Evolutionary conservation across 345 rosid species (phyloP).

Genomic region (Ceriops decandra): DNA sequence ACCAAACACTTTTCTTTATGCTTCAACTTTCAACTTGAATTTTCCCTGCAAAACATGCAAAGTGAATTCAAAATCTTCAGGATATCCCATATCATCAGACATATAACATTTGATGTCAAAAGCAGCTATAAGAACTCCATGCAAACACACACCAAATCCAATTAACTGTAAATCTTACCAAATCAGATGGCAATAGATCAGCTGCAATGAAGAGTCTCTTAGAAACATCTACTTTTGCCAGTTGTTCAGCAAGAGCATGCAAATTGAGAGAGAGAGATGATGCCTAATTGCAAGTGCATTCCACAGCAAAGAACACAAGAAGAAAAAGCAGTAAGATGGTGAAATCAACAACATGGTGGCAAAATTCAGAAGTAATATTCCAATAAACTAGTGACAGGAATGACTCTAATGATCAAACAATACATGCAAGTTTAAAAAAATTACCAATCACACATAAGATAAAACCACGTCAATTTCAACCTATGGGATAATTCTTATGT

Average conservation of each 20-base stretch:
- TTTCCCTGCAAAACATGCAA: too few relatives aligned
- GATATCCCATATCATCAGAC: background rate
- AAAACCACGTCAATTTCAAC: background rate
- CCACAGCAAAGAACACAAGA: conserved; percentile 1
- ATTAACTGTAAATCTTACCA: conserved; percentile 38
- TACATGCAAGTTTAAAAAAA: background rate
- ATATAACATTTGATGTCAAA: background rate
- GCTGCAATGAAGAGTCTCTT: conserved; percentile 67
- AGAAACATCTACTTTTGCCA: conserved; percentile 59
- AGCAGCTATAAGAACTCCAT: background rate
- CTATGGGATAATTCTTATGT: background rate
- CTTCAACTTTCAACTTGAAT: too few relatives aligned
- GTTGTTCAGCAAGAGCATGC: conserved; percentile 55
- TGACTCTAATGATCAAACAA: background rate
- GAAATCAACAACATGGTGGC: background rate
- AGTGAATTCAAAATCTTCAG: too few relatives aligned
- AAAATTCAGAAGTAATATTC: background rate
- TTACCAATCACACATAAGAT: background rate
- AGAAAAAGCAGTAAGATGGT: background rate
- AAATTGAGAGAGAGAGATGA: conserved; percentile 65
- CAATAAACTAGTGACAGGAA: background rate
- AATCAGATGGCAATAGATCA: conserved; percentile 59
- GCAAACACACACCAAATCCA: background rate
- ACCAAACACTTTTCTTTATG: too few relatives aligned
- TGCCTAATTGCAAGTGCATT: conserved; percentile 33